phyloP scores from a whole-genome alignment of 805 yeast genomes.

The Kluyveromyces lactis region DNA sequence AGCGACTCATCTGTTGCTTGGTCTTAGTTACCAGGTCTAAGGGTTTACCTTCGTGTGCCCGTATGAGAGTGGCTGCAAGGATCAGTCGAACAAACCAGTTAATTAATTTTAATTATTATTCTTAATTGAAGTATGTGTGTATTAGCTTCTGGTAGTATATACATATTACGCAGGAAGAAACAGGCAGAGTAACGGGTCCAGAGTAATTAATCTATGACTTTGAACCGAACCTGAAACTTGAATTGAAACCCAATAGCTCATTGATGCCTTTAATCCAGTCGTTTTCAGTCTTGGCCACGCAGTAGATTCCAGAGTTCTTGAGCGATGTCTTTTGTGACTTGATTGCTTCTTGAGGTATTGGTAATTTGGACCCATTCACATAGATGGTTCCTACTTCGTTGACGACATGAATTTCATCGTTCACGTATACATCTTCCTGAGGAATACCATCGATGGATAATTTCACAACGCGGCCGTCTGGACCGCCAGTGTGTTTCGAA shows the following conservation, averaged over 20 bases:
- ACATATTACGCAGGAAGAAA: too few relatives aligned
- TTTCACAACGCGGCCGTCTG: conserved; percentile 38
- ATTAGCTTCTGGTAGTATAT: not conserved
- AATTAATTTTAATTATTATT: too few relatives aligned
- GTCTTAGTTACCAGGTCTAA: conserved; percentile 39
- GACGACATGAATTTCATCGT: conserved; percentile 71
- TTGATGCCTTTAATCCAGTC: conserved; percentile 93
- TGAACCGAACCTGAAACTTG: conserved; percentile 53
- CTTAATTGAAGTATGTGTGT: conserved; percentile 3
- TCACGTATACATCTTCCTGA: conserved; percentile 56
- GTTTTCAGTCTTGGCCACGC: conserved; percentile 71
- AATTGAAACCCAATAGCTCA: conserved; percentile 80
- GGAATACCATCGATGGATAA: conserved; percentile 80
- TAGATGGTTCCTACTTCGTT: conserved; percentile 57
- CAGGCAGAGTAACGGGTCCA: too few relatives aligned
- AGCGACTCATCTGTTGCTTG: conserved; percentile 48
- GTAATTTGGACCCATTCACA: conserved; percentile 42
- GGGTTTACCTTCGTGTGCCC: conserved; percentile 72
- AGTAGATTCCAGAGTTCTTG: conserved; percentile 62
- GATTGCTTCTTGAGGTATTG: conserved; percentile 20
- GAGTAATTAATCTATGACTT: not conserved
- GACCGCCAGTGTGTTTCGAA: conserved; percentile 34
- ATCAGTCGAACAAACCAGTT: conserved; percentile 31
- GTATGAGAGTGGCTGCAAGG: conserved; percentile 58
- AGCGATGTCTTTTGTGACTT: conserved; percentile 11